Evolutionary conservation across 345 rosid genomes (phyloP).

Genomic region (Salix dunnii): DNA sequence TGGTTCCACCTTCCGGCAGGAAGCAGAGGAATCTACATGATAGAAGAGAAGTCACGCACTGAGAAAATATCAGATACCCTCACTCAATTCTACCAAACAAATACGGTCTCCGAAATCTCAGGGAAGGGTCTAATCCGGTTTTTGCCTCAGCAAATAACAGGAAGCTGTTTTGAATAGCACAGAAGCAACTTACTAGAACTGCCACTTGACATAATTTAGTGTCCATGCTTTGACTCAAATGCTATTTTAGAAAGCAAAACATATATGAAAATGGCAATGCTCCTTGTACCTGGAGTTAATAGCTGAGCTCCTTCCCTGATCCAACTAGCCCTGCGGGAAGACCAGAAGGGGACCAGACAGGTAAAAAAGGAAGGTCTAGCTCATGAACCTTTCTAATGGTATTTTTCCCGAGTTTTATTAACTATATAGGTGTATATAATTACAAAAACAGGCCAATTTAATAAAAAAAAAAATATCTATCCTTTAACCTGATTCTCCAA

Average conservation of each 20-base stretch:
- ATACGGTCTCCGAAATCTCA: background rate
- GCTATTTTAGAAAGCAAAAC: background rate
- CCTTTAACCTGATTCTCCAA: constrained; percentile 5
- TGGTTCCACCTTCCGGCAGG: background rate
- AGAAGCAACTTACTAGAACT: background rate
- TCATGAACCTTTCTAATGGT: background rate
- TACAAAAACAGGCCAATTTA: constrained; percentile 9
- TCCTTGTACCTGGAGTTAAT: background rate
- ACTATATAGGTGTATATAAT: background rate
- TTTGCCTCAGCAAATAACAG: background rate
- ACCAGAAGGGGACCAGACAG: background rate
- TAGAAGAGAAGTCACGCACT: background rate
- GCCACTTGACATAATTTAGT: background rate
- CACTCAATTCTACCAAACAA: background rate
- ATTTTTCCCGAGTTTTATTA: background rate
- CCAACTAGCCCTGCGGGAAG: background rate
- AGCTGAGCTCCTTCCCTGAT: background rate
- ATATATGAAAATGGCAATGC: background rate
- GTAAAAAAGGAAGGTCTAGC: background rate
- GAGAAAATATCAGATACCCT: background rate
- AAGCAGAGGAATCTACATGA: background rate
- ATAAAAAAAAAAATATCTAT: background rate
- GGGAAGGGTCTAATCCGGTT: background rate
- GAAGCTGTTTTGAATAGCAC: background rate
- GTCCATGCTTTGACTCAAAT: background rate